Evolutionary conservation across 2,329 filamentous ascomycete genomes (phyloP).

Genomic region (Fusarium caatingaense): DNA sequence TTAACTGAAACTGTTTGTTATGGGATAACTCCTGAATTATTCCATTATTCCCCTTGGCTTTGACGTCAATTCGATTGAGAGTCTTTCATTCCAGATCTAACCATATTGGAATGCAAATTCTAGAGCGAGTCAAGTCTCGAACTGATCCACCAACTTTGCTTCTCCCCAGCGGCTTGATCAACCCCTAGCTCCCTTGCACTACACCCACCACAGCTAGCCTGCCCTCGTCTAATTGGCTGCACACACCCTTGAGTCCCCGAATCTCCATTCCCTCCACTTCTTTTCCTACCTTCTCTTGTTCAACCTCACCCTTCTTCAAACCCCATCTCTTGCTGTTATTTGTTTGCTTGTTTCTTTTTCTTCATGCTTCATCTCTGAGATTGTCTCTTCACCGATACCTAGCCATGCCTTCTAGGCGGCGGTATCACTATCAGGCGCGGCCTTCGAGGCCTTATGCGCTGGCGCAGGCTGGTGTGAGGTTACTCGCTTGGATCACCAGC

Average conservation of each 20-base stretch:
- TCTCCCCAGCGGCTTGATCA: constrained; percentile 8
- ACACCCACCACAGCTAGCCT: constrained; percentile 3
- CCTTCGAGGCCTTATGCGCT: constrained; percentile 35
- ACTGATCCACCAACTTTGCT: constrained; percentile 3
- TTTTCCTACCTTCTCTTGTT: constrained; percentile 27
- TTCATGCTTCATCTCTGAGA: constrained; percentile 24
- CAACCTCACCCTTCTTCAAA: constrained; percentile 9
- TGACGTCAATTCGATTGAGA: neutral
- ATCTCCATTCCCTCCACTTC: constrained; percentile 27
- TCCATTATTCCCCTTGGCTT: neutral
- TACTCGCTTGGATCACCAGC: constrained; percentile 49
- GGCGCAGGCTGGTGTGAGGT: constrained; percentile 43
- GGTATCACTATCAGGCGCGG: constrained; percentile 20
- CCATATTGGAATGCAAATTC: constrained; percentile 31
- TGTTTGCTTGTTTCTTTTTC: neutral
- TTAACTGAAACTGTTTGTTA: constrained; percentile 3
- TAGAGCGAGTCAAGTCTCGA: constrained; percentile 2
- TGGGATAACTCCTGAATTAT: neutral
- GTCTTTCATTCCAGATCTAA: constrained; percentile 4
- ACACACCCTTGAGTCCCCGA: constrained; percentile 1
- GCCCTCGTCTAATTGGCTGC: constrained; percentile 9
- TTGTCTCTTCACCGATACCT: neutral
- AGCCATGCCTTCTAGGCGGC: constrained; percentile 34
- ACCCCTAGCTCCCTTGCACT: constrained; percentile 24
- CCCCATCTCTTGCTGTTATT: neutral